These are phyloP conservation scores for Alternaria sp. DNA, from an alignment of 2,329 filamentous ascomycete genomes.

Conservation along the genomic window DNA sequence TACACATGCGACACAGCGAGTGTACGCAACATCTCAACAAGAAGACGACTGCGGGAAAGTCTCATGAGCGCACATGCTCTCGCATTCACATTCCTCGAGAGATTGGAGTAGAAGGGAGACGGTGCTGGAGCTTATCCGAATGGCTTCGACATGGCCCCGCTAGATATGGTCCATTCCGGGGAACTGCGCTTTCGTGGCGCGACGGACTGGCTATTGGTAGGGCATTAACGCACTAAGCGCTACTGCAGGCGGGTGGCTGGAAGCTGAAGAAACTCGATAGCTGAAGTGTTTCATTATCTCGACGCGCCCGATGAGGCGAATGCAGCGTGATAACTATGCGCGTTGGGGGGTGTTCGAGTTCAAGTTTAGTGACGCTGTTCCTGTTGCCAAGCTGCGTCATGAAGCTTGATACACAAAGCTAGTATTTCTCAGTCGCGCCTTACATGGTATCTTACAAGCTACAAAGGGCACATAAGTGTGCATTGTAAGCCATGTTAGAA, in stretches of 20 bases:
- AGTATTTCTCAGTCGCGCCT: background rate
- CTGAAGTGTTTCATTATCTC: background rate
- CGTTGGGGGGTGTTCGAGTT: background rate
- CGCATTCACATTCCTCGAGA: background rate
- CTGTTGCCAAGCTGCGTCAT: background rate
- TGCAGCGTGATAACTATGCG: background rate
- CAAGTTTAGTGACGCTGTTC: background rate
- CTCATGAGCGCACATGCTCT: background rate
- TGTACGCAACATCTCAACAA: constrained; percentile 5
- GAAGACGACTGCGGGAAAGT: background rate
- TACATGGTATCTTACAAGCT: background rate
- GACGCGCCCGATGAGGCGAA: background rate
- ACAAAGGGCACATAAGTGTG: background rate
- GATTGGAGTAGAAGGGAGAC: background rate
- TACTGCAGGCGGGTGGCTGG: constrained; percentile 4
- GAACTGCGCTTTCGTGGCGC: background rate
- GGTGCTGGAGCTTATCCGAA: background rate
- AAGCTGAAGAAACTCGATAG: background rate
- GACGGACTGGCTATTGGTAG: background rate
- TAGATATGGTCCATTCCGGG: background rate
- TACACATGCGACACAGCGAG: constrained; percentile 6
- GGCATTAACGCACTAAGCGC: constrained; percentile 2
- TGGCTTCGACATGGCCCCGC: background rate
- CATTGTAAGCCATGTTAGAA: background rate
- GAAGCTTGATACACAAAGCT: background rate